These are phyloP conservation scores for Colletotrichum musicola DNA, from an alignment of 2,329 filamentous ascomycete genomes.

Conservation along the genomic window DNA sequence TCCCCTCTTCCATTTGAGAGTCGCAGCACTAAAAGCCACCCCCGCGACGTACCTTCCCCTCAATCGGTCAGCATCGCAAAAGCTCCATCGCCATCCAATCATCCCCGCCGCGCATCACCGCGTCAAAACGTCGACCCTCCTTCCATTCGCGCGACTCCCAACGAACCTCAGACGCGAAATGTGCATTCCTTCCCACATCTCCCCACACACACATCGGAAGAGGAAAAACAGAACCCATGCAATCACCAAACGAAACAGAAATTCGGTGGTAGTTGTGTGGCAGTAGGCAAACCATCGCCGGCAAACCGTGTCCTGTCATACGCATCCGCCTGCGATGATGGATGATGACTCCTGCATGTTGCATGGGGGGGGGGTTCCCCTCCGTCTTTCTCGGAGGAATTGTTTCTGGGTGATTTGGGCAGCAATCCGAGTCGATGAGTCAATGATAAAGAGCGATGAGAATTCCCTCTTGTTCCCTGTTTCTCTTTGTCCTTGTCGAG, in stretches of 20 bases:
- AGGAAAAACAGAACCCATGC: conserved; percentile 1
- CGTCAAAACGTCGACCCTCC: background rate
- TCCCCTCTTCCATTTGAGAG: too few relatives aligned
- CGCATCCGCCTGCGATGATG: background rate
- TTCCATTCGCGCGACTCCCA: background rate
- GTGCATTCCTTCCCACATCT: background rate
- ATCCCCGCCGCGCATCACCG: background rate
- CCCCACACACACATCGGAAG: too few relatives aligned
- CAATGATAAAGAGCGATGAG: conserved; percentile 4
- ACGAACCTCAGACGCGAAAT: background rate
- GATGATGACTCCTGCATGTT: conserved; percentile 11
- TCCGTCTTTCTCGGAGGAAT: background rate
- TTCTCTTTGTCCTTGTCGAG: background rate
- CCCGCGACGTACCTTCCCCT: too few relatives aligned
- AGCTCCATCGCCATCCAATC: conserved; percentile 7
- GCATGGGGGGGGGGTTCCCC: background rate
- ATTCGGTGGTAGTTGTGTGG: background rate
- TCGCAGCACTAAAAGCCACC: too few relatives aligned
- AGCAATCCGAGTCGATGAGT: background rate
- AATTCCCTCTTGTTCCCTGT: background rate
- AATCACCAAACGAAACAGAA: conserved; percentile 21
- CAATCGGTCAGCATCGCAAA: too few relatives aligned
- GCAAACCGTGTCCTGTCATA: conserved; percentile 3
- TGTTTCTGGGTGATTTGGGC: background rate
- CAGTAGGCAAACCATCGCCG: background rate